Evolutionary conservation across 2,329 filamentous ascomycete species (phyloP).

Genomic region (Cladosporium colombiae): DNA sequence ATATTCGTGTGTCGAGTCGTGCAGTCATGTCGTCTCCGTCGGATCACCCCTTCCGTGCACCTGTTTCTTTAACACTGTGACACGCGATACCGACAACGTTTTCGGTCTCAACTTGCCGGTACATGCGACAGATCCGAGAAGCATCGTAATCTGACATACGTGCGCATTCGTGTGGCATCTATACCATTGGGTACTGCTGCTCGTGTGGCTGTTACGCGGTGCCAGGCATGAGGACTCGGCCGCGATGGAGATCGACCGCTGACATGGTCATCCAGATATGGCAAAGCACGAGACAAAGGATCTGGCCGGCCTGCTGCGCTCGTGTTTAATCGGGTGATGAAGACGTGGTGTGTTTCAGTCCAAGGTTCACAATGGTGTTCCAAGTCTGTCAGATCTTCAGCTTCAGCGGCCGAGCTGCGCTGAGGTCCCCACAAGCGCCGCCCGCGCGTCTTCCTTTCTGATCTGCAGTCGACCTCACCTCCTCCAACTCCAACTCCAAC

Average conservation of each 20-base stretch:
- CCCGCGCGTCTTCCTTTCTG: not conserved
- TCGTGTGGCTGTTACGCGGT: not conserved
- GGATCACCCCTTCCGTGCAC: not conserved
- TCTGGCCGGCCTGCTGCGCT: not conserved
- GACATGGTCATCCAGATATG: not conserved
- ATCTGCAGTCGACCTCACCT: slow-evolving; percentile 1
- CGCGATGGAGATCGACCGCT: not conserved
- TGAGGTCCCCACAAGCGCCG: not conserved
- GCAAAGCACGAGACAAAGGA: not conserved
- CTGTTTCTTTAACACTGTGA: not conserved
- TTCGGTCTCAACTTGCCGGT: not conserved
- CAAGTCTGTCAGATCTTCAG: not conserved
- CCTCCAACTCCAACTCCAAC: not conserved
- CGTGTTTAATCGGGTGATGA: not conserved
- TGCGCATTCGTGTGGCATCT: not conserved
- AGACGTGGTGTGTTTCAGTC: not conserved
- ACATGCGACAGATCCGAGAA: not conserved
- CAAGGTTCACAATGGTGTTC: not conserved
- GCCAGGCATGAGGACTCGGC: not conserved
- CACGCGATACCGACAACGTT: not conserved
- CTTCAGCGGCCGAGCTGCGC: not conserved
- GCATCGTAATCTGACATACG: not conserved
- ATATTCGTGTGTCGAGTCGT: not conserved
- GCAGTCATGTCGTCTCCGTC: not conserved
- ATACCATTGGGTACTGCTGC: not conserved